A percentile compares a stretch with the other conserved stretches of the same genome.
Conservation (phyloP, 495 filamentous ascomycete species). For the Aspergillus homomorphus region DNA sequence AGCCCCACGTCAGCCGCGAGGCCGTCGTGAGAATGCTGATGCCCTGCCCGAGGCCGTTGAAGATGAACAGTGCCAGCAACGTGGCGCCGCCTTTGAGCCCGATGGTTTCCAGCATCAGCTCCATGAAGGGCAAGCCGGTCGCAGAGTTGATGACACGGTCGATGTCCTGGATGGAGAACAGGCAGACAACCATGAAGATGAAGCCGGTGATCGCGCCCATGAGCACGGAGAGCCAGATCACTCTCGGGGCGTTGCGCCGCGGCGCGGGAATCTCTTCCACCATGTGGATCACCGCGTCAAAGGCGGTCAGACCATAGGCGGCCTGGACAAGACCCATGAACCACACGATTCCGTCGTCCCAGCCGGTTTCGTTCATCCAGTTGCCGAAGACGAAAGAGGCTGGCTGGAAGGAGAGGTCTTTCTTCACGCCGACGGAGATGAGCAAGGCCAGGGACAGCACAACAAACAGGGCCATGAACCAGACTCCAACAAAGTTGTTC, state of each 20-base stretch:
- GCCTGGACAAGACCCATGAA: slow-evolving; percentile 60
- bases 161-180: slow-evolving; percentile 68
- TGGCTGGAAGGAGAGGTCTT: slow-evolving; percentile 39
- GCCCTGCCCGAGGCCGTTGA: slow-evolving; percentile 45
- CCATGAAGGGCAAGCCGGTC: slow-evolving; percentile 43
- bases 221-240: slow-evolving; percentile 42
- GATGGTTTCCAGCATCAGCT: slow-evolving; percentile 41
- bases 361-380: slow-evolving; percentile 61
- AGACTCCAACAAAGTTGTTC: slow-evolving; percentile 49
- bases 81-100: slow-evolving; percentile 36
- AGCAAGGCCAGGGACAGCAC: slow-evolving; percentile 42
- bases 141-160: slow-evolving; percentile 51
- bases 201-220: slow-evolving; percentile 60
- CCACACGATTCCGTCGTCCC: slow-evolving; percentile 62
- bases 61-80: slow-evolving; percentile 46
- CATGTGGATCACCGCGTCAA: slow-evolving; percentile 63
- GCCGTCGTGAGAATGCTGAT: slow-evolving; percentile 48
- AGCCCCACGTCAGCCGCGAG: slow-evolving; percentile 52
- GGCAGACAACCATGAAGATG: slow-evolving; percentile 68
- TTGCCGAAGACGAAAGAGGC: slow-evolving; percentile 51
- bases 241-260: slow-evolving; percentile 38
- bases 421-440: slow-evolving; percentile 41
- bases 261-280: slow-evolving; percentile 49
- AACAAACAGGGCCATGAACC: slow-evolving; percentile 44
- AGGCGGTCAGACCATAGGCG: slow-evolving; percentile 59